Base-by-base conservation (phyloP, 2,329 filamentous ascomycete genomes). In the Fusarium metavorans region DNA sequence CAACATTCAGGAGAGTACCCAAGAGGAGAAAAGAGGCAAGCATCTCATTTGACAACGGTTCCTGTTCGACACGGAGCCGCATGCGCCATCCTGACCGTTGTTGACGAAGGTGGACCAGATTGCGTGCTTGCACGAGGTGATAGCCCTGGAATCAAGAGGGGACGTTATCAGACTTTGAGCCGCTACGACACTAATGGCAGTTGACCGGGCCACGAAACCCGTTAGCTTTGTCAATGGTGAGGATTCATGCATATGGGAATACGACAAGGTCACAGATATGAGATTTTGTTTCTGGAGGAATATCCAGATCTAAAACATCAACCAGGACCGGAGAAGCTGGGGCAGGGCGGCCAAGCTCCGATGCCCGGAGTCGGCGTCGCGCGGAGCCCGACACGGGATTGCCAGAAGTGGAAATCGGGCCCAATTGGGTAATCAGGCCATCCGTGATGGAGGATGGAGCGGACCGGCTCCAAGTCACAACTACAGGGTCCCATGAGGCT, bases 111-210 rank as follows among this genome's bases (percentile, higher is more conserved):
- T 78, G 71, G 76, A 76, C 68, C 68, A 35, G 66, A 78, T 78
- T 78, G 76, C 76, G 76, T 78, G 76, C 76, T 78, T 66, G 58
- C 60, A 66, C 66, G 65, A 62, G 65, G 50, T 65, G 37, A 57
- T 64, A 67, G 25, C 32, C 35, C 23, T 27, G 34, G 32, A 18
- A 37, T 35, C 10, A 23, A 50, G 68, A 67, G 37, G 35, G 57
- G 57, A 59, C 54, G 62, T 67, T 59, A 70, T 43, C 50, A 43
- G 65, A 50, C 41, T 57, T 25, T 56, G 23, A 68, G 62, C 54
- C n/a, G 48, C 34, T 37, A 35, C 52, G 41, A 39, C 30, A 66
- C 72, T 72, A 43, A 52, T 35, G 54, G 59, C 34, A 48, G 27
- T 50, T 68, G 37, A 48, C 23, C 39, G 56, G 54, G 45, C 68